Percentiles rank a stretch among this genome's conserved stretches.
These are phyloP conservation scores for Sarcodon aspratus DNA, from an alignment of 768 basidiomycete genomes.

Conservation along the genomic window DNA sequence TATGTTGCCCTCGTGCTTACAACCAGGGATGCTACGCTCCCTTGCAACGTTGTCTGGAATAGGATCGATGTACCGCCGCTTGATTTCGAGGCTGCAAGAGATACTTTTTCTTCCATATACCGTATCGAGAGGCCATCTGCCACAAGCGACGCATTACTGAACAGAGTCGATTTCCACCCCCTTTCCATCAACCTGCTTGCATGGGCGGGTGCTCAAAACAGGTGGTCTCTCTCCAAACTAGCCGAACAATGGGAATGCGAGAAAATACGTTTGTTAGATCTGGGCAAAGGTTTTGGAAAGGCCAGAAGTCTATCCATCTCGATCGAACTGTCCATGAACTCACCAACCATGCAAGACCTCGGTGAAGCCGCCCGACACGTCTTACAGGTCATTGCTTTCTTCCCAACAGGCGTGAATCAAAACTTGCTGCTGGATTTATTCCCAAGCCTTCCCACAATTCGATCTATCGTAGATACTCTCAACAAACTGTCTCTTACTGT, in stretches of 20 bases:
- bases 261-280: neutral
- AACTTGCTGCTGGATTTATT: neutral
- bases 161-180: neutral
- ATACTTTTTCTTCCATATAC: neutral
- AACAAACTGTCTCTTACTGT: neutral
- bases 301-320: neutral
- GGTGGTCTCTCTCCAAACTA: neutral
- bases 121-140: neutral
- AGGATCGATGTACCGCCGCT: neutral
- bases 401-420: neutral
- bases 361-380: neutral
- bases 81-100: neutral
- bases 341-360: neutral
- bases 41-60: neutral
- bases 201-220: neutral
- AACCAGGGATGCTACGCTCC: neutral
- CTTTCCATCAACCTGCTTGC: neutral
- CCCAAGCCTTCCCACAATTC: neutral
- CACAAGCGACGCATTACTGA: neutral
- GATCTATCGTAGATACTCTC: neutral
- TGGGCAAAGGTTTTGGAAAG: neutral
- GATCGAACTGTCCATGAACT: neutral
- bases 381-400: neutral
- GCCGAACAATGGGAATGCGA: neutral
- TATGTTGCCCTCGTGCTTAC: neutral